Base-by-base conservation (phyloP, 1,139 yeast genomes). In the Yamadazyma trypodendri region DNA sequence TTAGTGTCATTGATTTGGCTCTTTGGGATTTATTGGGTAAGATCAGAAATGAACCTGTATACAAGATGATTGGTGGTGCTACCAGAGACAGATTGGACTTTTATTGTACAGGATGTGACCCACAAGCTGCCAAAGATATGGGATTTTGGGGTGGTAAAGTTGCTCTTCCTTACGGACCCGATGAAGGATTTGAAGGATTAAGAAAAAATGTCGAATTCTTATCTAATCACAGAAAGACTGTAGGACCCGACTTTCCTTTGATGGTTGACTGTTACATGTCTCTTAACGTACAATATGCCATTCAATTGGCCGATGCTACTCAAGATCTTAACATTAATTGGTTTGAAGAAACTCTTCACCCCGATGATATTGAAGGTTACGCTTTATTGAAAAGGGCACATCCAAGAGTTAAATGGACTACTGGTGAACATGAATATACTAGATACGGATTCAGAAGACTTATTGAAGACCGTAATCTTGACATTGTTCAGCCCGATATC, bases 251-350 rank as follows among this genome's bases (percentile, higher is more conserved):
- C 44, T 71, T 68, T 60, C 77, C 77, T 36, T 50, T 71, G 36
- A 68, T 72, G 74, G 75, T 72, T 28, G 77, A 71, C 48, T 71
- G 77, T 51, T 71, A 72, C 60, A 71, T 72, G 77, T 63, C 75
- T 6, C 54, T 71, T 42, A 71, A 65, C 39, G 77, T 71, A 13
- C 60, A 70, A 15, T 71, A 72, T 42, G 63, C 67, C n/a, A 70
- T 72, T 45, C 72, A 71, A 34, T 58, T 71, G 32, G 71, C 67
- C 24, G 56, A 57, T 37, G 75, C 72, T 12, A 61, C 72, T 23
- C 55, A 60, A 38, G 70, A 71, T 44, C 55, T 71, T 45, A 63
- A 70, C 46, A 68, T 71, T 51, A 72, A 71, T 54, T 71, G 77
- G 77, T 71, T 67, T 53, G 77, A 72, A 49, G 77, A 72, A 50